Evolutionary conservation across 225 moss, liverwort and hornwort species (phyloP), one percentile per base, ranked within the genome.

Genomic region (Bryoerythrophyllum caledonicum): DNA sequence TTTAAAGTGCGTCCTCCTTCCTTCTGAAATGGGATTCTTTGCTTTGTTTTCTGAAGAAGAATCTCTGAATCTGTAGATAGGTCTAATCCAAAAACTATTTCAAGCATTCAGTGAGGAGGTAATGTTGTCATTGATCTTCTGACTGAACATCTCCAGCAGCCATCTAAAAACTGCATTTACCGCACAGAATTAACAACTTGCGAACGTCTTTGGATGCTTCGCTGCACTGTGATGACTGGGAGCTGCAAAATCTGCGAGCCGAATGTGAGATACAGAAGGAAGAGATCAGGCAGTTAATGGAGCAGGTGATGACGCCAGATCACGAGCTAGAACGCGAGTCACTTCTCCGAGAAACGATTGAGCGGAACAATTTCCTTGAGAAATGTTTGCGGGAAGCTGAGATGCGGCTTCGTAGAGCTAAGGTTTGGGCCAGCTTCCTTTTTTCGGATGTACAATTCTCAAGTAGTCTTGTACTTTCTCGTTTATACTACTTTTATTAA

Each of bases 241-340:
- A 82, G 67, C 63, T 82, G 35, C 82, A 77, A 60, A 67, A 73
- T 32, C 73, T 82, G 43, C 72, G 68, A 56, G 82, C 56, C 15
- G 82, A 77, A 82, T 77, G 77, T 73, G 82, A 82, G 73, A 48
- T 77, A 32, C 82, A 82, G 35, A 77, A 82, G 63, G 82, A 82
- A 63, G 82, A 82, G 56, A 82, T 82, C 48, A 73, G 63, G 43
- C 82, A 77, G 60, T 73, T 82, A 67, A 73, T 77, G 77, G 82
- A 82, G 73, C 82, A 82, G 77, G 82, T 82, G 20, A 67, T 82
- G 82, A 82, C 82, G 44, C 82, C 82, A 25, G 77, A 82, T 51
- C 72, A 77, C 48, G 82, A 77, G 68, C 63, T 82, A 24, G 68
- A 82, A 55, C 82, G 73, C 27, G 82, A 82, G 48, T 53, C 63